Percentiles rank a stretch among this genome's conserved stretches.
Evolutionary conservation across 2,329 filamentous ascomycete genomes (phyloP).

Genomic region (Scedosporium aurantiacum): DNA sequence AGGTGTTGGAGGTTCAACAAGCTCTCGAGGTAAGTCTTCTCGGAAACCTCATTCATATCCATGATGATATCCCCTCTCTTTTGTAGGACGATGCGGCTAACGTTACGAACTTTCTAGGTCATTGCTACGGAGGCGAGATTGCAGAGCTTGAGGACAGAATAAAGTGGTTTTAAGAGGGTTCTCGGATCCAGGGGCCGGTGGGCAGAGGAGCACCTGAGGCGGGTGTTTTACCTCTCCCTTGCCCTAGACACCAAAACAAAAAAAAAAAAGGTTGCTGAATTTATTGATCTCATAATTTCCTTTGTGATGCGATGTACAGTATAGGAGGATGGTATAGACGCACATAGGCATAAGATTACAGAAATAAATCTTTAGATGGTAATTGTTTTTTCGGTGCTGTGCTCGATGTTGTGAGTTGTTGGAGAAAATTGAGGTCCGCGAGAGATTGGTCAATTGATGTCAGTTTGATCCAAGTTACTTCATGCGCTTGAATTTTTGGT

Average conservation of each 20-base stretch:
- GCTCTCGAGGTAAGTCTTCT: constrained; percentile 63
- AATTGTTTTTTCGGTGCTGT: not conserved
- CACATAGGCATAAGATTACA: not conserved
- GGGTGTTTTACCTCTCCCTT: not conserved
- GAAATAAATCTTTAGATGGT: not conserved
- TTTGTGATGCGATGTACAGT: constrained; percentile 20
- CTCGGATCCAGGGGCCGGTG: not conserved
- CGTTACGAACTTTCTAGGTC: constrained; percentile 40
- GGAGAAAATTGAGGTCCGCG: not conserved
- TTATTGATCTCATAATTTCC: constrained; percentile 16
- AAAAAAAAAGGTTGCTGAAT: not conserved
- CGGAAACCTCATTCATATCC: not conserved
- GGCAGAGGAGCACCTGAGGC: not conserved
- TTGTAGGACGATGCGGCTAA: constrained; percentile 14
- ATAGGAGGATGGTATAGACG: constrained; percentile 6
- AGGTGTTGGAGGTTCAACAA: constrained; percentile 90
- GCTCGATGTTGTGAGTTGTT: not conserved
- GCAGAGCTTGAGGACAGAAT: constrained; percentile 78
- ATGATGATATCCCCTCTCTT: not conserved
- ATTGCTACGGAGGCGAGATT: constrained; percentile 84
- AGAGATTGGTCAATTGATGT: too few species aligned
- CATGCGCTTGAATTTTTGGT: too few species aligned
- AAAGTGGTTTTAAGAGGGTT: constrained; percentile 13
- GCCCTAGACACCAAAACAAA: too few species aligned
- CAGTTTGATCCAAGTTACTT: too few species aligned